phyloP scores from a whole-genome alignment of 495 filamentous ascomycete genomes.

The Podospora comata region DNA sequence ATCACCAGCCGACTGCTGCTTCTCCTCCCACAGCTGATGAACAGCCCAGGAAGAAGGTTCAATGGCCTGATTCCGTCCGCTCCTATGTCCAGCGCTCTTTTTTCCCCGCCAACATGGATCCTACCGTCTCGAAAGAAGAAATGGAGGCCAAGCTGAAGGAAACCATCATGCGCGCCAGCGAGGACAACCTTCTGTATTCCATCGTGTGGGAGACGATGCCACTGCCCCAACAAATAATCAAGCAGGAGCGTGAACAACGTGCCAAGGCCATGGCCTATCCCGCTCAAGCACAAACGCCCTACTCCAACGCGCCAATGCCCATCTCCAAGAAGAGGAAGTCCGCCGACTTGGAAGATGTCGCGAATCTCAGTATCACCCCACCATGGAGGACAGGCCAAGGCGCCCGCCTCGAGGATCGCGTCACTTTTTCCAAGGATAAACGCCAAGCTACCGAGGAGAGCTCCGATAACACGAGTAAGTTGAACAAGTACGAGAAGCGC shows the following conservation, averaged over 20 bases:
- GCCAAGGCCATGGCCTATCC: conserved; percentile 33
- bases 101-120: conserved; percentile 62
- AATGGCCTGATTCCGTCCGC: conserved; percentile 74
- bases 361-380: conserved; percentile 38
- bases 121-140: conserved; percentile 61
- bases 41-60: conserved; percentile 56
- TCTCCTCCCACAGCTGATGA: conserved; percentile 24
- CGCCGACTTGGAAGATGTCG: conserved; percentile 45
- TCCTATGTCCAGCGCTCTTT: conserved; percentile 83
- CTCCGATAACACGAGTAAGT: conserved; percentile 69
- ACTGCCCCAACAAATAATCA: conserved; percentile 84
- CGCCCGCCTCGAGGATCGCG: conserved; percentile 70
- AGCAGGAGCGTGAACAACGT: conserved; percentile 57
- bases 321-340: conserved; percentile 78
- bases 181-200: conserved; percentile 60
- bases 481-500: conserved; percentile 80
- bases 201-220: conserved; percentile 81
- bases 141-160: conserved; percentile 82
- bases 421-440: conserved; percentile 62
- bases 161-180: conserved; percentile 76
- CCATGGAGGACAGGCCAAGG: conserved; percentile 71
- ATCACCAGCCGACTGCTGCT: conserved; percentile 24
- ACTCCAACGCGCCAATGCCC: neutral
- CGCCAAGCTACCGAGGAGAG: conserved; percentile 48
- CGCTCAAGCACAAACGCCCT: conserved; percentile 17